Conservation (phyloP, 306 rosid species). For the Rosa multiflora region DNA sequence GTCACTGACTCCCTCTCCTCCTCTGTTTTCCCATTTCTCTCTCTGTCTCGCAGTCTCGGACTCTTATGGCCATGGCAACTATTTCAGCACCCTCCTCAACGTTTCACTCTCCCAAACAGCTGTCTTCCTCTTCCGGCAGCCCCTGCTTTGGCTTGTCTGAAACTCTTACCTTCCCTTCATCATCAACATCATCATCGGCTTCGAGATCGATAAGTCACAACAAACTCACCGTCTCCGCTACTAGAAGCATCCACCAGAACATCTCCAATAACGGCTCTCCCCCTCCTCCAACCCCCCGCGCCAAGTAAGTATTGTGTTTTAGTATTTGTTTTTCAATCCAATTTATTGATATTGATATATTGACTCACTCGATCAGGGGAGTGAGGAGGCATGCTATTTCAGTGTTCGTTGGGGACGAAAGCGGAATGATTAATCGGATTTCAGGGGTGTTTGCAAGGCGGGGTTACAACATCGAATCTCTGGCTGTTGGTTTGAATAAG, state of each 20-base stretch:
- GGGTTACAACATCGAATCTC: constrained; percentile 79
- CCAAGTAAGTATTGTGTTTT: constrained; percentile 30
- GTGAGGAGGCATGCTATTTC: constrained; percentile 73
- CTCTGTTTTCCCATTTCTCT: background rate
- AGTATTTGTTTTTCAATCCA: background rate
- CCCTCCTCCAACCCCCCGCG: constrained; percentile 33
- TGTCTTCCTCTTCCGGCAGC: background rate
- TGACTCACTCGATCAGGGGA: constrained; percentile 9
- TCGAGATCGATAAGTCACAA: constrained; percentile 23
- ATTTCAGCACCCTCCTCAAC: constrained; percentile 1
- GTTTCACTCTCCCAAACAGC: background rate
- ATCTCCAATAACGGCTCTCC: constrained; percentile 24
- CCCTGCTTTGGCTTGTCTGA: constrained; percentile 9
- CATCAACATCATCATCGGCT: background rate
- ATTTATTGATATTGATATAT: background rate
- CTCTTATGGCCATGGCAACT: background rate
- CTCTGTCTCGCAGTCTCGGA: no score
- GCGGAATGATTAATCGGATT: constrained; percentile 83
- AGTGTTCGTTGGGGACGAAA: constrained; percentile 84
- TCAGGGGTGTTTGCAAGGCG: constrained; percentile 79
- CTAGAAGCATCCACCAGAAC: constrained; percentile 26
- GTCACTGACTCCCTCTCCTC: background rate
- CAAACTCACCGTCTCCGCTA: constrained; percentile 40
- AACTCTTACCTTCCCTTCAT: background rate
- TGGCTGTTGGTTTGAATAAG: constrained; percentile 77